Base-by-base conservation (phyloP, 2,329 filamentous ascomycete genomes). In the Pseudogymnoascus destructans region DNA sequence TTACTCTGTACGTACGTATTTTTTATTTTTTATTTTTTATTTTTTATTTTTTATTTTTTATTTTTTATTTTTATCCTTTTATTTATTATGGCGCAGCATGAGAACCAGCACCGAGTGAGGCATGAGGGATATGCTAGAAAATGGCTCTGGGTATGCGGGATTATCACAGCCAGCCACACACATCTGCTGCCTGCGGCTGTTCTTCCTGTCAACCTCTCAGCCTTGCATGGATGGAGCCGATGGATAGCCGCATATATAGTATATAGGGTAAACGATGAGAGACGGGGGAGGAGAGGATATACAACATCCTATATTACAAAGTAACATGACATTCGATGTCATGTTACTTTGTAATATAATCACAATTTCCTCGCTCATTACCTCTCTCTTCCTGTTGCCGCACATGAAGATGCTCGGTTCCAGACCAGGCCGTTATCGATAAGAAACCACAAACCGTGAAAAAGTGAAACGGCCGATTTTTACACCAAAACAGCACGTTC, bases 371-470 rank as follows among this genome's bases (percentile, higher is more conserved):
- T n/a, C n/a, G n/a, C n/a, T n/a, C n/a, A n/a, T n/a, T n/a, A n/a
- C n/a, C n/a, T n/a, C n/a, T n/a, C n/a, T n/a, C n/a, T n/a, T n/a
- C n/a, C n/a, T n/a, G n/a, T n/a, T n/a, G n/a, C n/a, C n/a, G n/a
- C n/a, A 23, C 19, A 23, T 46, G 19, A n/a, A 67, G 73, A 56
- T 21, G n/a, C 54, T 21, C 56, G 59, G 35, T 46, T 60, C 32
- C 32, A 60, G 56, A 36, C 62, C 32, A 60, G 56, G 33, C 62
- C 5, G 54, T 57, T 10, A 59, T 61, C 17, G 58, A 63, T 58
- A 52, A 57, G 57, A 23, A 42, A 17, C 3, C 19, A 23, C 38
- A 23, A n/a, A n/a, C n/a, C n/a, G 38, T 46, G 38, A 46, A 46
- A 46, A 25, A n/a, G n/a, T n/a, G n/a, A n/a, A n/a, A n/a, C n/a